Percentiles rank a stretch among this genome's conserved stretches.
These are phyloP conservation scores for Phalaenopsis equestris DNA, from an alignment of 106 monocot species.

Conservation along the genomic window DNA sequence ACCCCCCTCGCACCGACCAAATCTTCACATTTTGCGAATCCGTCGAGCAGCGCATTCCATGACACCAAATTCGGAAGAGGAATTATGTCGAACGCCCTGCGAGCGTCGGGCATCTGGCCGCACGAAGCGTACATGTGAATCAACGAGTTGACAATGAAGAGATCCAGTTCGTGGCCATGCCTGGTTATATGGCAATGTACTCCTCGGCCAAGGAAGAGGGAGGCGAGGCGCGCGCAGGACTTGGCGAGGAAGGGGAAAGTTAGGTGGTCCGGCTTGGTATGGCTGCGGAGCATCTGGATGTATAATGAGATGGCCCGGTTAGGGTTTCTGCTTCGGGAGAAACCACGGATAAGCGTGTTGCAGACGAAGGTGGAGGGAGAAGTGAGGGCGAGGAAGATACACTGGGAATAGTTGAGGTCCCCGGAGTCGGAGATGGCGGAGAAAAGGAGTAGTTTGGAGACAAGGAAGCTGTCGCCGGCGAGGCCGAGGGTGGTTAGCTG, in stretches of 20 bases:
- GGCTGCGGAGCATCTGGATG: slow-evolving; percentile 30
- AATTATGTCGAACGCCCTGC: slow-evolving; percentile 42
- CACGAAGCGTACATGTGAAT: slow-evolving; percentile 62
- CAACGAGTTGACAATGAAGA: slow-evolving; percentile 44
- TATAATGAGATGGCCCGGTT: slow-evolving; percentile 30
- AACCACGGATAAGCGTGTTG: slow-evolving; percentile 59
- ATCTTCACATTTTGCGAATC: slow-evolving; percentile 49
- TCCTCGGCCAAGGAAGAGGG: slow-evolving; percentile 12
- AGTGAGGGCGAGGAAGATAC: slow-evolving; percentile 21
- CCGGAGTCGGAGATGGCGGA: slow-evolving; percentile 38
- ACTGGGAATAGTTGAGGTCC: slow-evolving; percentile 27
- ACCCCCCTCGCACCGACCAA: slow-evolving; percentile 23
- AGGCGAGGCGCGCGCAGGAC: slow-evolving; percentile 44
- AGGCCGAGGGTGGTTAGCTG: slow-evolving; percentile 24
- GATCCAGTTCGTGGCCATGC: slow-evolving; percentile 26
- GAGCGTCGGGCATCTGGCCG: slow-evolving; percentile 20
- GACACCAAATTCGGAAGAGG: slow-evolving; percentile 40
- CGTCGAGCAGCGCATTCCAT: slow-evolving; percentile 54
- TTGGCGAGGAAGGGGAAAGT: slow-evolving; percentile 57
- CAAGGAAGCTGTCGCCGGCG: slow-evolving; percentile 22
- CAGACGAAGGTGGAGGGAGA: slow-evolving; percentile 32
- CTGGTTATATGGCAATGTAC: slow-evolving; percentile 31
- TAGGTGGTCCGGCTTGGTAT: slow-evolving; percentile 32
- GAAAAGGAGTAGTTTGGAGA: slow-evolving; percentile 52
- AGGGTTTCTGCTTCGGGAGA: slow-evolving; percentile 38